Evolutionary conservation across 73 alveolate species (phyloP), one percentile per base, ranked within the genome.

Genomic region (Paramecium sonneborni): DNA sequence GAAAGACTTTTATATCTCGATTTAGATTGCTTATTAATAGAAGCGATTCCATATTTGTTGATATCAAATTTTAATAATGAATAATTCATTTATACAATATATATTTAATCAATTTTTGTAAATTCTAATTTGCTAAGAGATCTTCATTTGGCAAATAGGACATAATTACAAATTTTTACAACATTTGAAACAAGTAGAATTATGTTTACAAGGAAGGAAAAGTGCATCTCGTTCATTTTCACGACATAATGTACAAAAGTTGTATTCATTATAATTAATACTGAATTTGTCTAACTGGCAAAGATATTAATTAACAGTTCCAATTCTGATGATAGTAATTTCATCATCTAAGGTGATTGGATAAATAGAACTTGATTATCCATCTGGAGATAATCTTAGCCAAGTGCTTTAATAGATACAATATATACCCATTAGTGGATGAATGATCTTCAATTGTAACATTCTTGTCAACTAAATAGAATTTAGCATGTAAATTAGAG

Each of bases 141-240:
- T 92, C 30, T 93, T 95, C 26, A 62, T 86, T 69, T 97, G 89
- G 82, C 98, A 96, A 9, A 96, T 92, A 6, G 98, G 98, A 74
- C 98, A 96, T 34, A 55, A 57, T 46, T 84, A 44, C 57, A 95
- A 93, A 46, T 86, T 94, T 85, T 93, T 84, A n/a, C 96, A 90
- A 86, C 98, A 96, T 43, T 93, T 94, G 24, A 96, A 85, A 85
- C 98, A 96, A 39, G 97, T 90, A 34, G 95, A 70, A 67, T 95
- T 94, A 70, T 96, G 98, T 20, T 97, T 96, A 76, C 98, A 96
- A 18, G 98, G 97, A n/a, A 96, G 85, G 70, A 70, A 93, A 32
- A 95, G 96, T 26, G 96, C 92, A 92, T 96, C 96, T 20, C 94
- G 95, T 32, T 95, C 96, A 10, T 67, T 57, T 58, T 92, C 94